Conservation (phyloP, 306 rosid species). For the Coriaria nepalensis region DNA sequence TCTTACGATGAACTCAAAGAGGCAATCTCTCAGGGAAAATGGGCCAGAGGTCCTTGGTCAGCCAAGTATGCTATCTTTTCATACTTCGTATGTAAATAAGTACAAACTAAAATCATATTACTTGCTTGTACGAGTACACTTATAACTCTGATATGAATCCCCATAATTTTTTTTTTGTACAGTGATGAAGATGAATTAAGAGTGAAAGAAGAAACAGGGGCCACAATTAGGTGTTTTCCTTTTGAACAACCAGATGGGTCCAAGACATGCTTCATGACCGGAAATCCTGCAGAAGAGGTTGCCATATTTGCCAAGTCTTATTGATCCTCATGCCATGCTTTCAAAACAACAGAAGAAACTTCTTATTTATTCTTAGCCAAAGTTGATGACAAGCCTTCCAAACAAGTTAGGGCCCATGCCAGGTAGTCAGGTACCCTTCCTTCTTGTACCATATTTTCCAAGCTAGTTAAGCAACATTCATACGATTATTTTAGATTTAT, state of each 20-base stretch:
- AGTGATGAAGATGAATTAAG: conserved; percentile 69
- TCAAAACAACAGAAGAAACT: too few relatives aligned
- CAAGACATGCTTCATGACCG: conserved; percentile 76
- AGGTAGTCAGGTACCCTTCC: too few relatives aligned
- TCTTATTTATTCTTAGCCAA: too few relatives aligned
- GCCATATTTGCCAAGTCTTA: conserved; percentile 93
- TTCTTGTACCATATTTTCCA: too few relatives aligned
- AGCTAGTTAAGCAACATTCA: too few relatives aligned
- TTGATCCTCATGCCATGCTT: conserved; percentile 5
- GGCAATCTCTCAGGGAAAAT: conserved; percentile 79
- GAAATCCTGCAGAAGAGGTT: conserved; percentile 70
- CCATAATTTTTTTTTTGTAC: conserved; percentile 16
- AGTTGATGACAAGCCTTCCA: too few relatives aligned
- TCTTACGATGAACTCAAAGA: conserved; percentile 81
- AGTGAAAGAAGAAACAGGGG: conserved; percentile 95
- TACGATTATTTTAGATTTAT: too few relatives aligned
- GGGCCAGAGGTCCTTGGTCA: conserved; percentile 99
- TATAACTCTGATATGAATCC: conserved; percentile 16
- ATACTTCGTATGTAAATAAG: neutral
- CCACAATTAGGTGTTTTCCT: conserved; percentile 92
- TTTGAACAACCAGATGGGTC: conserved; percentile 66
- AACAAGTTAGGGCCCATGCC: too few relatives aligned
- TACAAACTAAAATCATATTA: neutral
- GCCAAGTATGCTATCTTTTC: conserved; percentile 49
- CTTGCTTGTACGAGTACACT: neutral